Evolutionary conservation across 2,329 filamentous ascomycete species (phyloP).

Genomic region (Calycina herbarum): DNA sequence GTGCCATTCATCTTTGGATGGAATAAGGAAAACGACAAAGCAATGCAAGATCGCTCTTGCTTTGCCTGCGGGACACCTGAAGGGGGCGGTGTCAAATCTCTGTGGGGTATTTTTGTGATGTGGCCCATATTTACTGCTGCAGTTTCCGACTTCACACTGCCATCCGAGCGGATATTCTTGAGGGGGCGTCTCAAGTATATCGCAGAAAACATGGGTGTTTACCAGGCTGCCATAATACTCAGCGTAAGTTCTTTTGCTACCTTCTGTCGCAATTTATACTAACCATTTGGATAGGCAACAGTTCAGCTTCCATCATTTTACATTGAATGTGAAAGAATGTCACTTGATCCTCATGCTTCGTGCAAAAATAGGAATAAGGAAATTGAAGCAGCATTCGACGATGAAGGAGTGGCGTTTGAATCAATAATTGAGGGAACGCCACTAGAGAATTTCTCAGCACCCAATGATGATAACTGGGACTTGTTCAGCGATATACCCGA

Average conservation of each 20-base stretch:
- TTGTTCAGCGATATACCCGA: background rate
- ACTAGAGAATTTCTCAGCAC: background rate
- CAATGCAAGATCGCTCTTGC: conserved; percentile 42
- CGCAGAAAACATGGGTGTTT: conserved; percentile 28
- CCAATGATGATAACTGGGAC: background rate
- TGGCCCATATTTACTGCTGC: conserved; percentile 30
- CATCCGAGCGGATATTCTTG: conserved; percentile 26
- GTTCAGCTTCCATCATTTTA: conserved; percentile 6
- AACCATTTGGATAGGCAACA: background rate
- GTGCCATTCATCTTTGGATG: conserved; percentile 61
- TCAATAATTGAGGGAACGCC: background rate
- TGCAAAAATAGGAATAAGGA: background rate
- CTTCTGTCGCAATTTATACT: background rate
- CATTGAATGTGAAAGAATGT: conserved; percentile 7
- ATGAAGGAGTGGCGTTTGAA: background rate
- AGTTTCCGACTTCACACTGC: conserved; percentile 27
- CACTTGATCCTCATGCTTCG: background rate
- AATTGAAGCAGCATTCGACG: background rate
- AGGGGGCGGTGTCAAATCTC: conserved; percentile 19
- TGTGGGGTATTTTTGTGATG: conserved; percentile 29
- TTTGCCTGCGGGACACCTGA: conserved; percentile 51
- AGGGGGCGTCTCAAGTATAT: conserved; percentile 27
- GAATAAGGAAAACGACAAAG: conserved; percentile 45
- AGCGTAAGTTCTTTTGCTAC: conserved; percentile 18
- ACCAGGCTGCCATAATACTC: conserved; percentile 28